phyloP scores from a whole-genome alignment of 2,329 filamentous ascomycete species.

The Raffaelea ambrosiae region DNA sequence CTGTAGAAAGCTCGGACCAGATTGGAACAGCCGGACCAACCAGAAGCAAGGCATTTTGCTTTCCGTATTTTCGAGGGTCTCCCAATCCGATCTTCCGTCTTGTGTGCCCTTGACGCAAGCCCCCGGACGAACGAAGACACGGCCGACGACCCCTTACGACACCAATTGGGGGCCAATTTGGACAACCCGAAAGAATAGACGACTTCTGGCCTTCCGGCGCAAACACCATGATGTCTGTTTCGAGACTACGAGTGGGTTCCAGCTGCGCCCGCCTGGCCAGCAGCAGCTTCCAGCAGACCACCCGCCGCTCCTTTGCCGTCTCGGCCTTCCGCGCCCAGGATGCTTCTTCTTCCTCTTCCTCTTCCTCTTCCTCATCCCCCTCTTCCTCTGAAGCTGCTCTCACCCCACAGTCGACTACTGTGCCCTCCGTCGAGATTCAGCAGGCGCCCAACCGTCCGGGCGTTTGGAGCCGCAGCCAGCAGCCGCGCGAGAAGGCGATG shows the following conservation, averaged over 20 bases:
- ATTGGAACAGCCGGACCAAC: constrained; percentile 7
- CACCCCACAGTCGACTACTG: constrained; percentile 3
- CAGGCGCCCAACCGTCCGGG: constrained; percentile 82
- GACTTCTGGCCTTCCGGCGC: no score
- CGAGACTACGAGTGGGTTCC: constrained; percentile 28
- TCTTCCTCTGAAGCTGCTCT: constrained; percentile 31
- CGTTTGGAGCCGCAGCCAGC: constrained; percentile 82
- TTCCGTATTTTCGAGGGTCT: not conserved
- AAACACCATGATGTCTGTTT: constrained; percentile 39
- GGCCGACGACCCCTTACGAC: no score
- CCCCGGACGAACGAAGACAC: no score
- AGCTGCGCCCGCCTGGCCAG: constrained; percentile 24
- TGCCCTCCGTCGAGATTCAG: constrained; percentile 38
- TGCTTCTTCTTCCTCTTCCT: constrained; percentile 27
- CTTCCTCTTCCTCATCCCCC: constrained; percentile 27
- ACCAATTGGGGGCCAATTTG: no score
- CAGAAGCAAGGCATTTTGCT: constrained; percentile 7
- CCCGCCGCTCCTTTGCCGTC: constrained; percentile 39
- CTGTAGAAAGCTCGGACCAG: not conserved
- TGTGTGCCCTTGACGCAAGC: no score
- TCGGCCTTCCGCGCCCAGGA: constrained; percentile 39
- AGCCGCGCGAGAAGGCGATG: constrained; percentile 76
- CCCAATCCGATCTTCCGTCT: no score
- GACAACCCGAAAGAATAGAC: no score
- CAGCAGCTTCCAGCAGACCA: constrained; percentile 12